A percentile compares a stretch with the other conserved stretches of the same genome.
These are phyloP conservation scores for Lentinula guzmanii DNA, from an alignment of 768 basidiomycete genomes.

Conservation along the genomic window DNA sequence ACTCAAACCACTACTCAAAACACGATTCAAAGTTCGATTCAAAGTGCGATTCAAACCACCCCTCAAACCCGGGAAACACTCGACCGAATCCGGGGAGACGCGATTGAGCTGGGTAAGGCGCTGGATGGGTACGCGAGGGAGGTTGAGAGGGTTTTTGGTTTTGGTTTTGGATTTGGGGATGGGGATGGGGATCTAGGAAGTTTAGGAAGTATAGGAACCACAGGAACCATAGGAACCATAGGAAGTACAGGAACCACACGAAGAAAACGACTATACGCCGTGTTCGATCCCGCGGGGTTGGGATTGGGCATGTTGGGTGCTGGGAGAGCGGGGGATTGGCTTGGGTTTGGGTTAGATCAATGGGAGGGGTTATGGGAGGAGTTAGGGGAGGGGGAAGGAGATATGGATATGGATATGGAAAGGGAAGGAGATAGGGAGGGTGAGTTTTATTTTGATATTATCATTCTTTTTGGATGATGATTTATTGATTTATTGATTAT, in stretches of 20 bases:
- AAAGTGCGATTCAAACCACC: too few species aligned
- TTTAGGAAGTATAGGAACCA: too few species aligned
- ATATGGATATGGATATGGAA: conserved; percentile 19
- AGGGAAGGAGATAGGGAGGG: too few species aligned
- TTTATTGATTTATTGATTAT: conserved; percentile 18
- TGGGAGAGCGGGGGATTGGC: conserved; percentile 70
- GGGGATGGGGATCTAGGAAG: too few species aligned
- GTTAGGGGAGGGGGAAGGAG: neutral
- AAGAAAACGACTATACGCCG: too few species aligned
- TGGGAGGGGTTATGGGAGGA: neutral
- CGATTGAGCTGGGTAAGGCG: conserved; percentile 69
- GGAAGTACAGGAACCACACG: too few species aligned
- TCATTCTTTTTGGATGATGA: conserved; percentile 36
- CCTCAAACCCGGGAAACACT: conserved; percentile 39
- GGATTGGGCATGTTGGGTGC: conserved; percentile 36
- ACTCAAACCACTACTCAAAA: too few species aligned
- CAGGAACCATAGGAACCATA: too few species aligned
- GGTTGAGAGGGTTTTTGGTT: conserved; percentile 44
- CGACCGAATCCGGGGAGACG: conserved; percentile 68
- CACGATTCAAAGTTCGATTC: too few species aligned
- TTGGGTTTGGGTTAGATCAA: neutral
- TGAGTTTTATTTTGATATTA: too few species aligned
- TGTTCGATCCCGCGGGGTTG: too few species aligned
- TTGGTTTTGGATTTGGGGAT: neutral
- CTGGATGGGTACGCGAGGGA: conserved; percentile 63